Base-by-base conservation (phyloP, 768 basidiomycete genomes). In the Lactarius trivialis region DNA sequence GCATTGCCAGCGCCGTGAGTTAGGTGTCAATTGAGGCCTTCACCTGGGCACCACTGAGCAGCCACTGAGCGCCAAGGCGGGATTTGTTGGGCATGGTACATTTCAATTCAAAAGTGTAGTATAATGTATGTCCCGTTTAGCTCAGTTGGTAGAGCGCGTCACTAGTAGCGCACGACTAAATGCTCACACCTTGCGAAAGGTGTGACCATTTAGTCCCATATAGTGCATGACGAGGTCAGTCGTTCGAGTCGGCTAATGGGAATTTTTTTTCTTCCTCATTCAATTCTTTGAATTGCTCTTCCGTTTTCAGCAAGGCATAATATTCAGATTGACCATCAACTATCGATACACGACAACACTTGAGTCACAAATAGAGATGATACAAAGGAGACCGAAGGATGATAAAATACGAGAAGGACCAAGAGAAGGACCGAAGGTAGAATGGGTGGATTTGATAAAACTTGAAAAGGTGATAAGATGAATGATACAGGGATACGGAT, bases 71-170 rank as follows among this genome's bases (percentile, higher is more conserved):
- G n/a, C n/a, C n/a, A n/a, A n/a, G n/a, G n/a, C n/a, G n/a, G n/a
- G n/a, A n/a, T n/a, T n/a, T n/a, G n/a, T n/a, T n/a, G n/a, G n/a
- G n/a, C n/a, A n/a, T n/a, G n/a, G n/a, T n/a, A n/a, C n/a, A 45
- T 6, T 48, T 24, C 45, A 14, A 14, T 24, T 48, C 3, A 6
- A 21, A 45, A 21, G 1, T 34, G 21, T 21, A 1, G 4, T n/a
- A n/a, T n/a, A n/a, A n/a, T 19, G 19, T 41, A n/a, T 11, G 9
- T 72, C 73, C 72, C 72, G 68, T 62, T 71, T 72, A 73, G 72
- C 72, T 72, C 73, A 74, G 72, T 62, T 73, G 73, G 77, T 83
- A 83, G 82, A 82, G 82, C 82, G 82, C 82, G 80, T 83, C 81
- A 83, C 81, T 84, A 81, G 78, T 82, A 81, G 37, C 36, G 52